Base-by-base conservation (phyloP, 2,329 filamentous ascomycete species). In the Fusarium oligoseptatum region DNA sequence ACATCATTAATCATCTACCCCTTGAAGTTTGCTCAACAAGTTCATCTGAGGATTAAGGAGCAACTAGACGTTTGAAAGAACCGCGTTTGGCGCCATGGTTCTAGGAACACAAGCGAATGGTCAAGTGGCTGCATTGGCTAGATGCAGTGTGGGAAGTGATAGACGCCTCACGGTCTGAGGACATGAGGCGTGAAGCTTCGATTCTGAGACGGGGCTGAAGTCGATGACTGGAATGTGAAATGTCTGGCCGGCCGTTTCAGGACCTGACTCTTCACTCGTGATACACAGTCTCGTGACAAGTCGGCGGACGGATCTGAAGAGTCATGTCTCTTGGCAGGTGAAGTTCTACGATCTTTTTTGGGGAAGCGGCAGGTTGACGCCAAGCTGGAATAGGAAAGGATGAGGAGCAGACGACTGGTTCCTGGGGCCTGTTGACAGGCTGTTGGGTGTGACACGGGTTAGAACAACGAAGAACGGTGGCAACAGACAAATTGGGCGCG, bases 251-350 rank as follows among this genome's bases (percentile, higher is more conserved):
- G 56, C n/a, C 39, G 68, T 75, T 72, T 75, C 69, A 69, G 29
- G 24, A 60, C 27, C 22, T 55, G 22, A 52, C n/a, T 17, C 5
- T 45, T 55, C 63, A 66, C 68, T 60, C 62, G 72, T 75, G 72
- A 72, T 69, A 24, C 22, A 41, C 34, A 36, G 62, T 72, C 72
- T 74, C 71, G 72, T 74, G 72, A 72, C 34, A 29, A 50, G 48
- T 57, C 45, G 15, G 24, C 6, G 37, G 27, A 24, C 36, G 24
- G 20, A 15, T 50, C 45, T 27, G 36, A 15, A 34, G 29, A 50
- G 41, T 27, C 41, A 62, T 48, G 55, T 9, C n/a, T 55, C 52
- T 56, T 56, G 52, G 12, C 39, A 24, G 24, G 24, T 48, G 58
- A 45, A 41, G 37, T 27, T 34, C 55, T 70, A 67, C 72, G 57